Conservation (phyloP, 176 grass and related monocot genomes). For the Alloteropsis semialata region DNA sequence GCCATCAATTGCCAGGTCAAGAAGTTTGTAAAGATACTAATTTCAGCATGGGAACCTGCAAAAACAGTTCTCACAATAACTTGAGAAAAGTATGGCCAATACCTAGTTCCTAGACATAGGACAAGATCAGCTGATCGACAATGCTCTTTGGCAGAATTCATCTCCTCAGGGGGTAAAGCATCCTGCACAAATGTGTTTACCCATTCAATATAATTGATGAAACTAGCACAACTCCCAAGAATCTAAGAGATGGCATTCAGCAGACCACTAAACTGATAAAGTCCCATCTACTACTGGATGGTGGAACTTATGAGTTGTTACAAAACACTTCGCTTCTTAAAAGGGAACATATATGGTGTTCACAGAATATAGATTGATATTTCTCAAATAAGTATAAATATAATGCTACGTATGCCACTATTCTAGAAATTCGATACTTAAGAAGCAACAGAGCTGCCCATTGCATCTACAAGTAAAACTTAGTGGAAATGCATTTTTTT, state of each 20-base stretch:
- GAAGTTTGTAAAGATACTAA: background rate
- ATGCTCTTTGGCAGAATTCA: constrained; percentile 81
- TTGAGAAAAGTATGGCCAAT: constrained; percentile 13
- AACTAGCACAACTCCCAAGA: background rate
- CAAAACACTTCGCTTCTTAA: background rate
- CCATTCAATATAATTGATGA: constrained; percentile 4
- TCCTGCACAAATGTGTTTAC: constrained; percentile 63
- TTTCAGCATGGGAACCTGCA: background rate
- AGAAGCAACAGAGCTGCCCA: background rate
- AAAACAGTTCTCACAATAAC: constrained; percentile 18
- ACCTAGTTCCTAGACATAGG: constrained; percentile 97
- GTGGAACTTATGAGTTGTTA: background rate
- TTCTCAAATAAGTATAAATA: background rate
- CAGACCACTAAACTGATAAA: background rate
- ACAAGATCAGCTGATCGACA: constrained; percentile 86
- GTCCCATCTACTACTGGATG: background rate
- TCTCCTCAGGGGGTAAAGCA: constrained; percentile 83
- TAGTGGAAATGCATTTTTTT: background rate
- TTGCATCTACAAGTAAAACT: background rate
- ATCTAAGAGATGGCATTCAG: background rate
- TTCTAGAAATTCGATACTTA: background rate
- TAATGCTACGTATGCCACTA: background rate
- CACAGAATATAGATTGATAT: background rate
- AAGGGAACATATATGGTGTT: background rate
- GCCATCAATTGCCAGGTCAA: background rate